Evolutionary conservation across 225 moss, liverwort and hornwort genomes (phyloP).

Genomic region (Rhytidiadelphus loreus): DNA sequence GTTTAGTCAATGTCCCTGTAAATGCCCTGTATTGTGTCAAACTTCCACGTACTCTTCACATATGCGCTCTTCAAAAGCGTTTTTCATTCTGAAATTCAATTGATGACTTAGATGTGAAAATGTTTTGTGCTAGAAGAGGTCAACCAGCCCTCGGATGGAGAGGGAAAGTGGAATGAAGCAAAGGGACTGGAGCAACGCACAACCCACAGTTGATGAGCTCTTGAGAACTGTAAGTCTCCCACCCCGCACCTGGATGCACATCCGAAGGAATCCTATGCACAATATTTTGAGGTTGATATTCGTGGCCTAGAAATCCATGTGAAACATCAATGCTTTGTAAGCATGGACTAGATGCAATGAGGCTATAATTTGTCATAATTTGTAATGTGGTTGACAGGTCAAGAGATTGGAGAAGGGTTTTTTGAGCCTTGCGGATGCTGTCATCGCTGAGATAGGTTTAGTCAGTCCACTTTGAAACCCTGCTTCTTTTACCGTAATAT

Average conservation of each 20-base stretch:
- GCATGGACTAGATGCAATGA: not conserved
- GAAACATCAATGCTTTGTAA: not conserved
- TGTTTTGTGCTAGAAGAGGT: conserved; percentile 17
- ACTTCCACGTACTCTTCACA: not conserved
- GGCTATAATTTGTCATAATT: not conserved
- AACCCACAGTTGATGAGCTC: conserved; percentile 33
- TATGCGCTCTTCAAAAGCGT: not conserved
- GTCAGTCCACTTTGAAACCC: conserved; percentile 3
- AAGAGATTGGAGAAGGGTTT: conserved; percentile 55
- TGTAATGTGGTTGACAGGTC: conserved; percentile 16
- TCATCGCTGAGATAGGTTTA: conserved; percentile 49
- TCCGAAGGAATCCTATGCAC: not conserved
- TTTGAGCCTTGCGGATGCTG: conserved; percentile 48
- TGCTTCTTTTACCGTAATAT: not conserved
- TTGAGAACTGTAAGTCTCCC: conserved; percentile 26
- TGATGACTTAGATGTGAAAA: not conserved
- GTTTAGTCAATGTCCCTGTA: not conserved
- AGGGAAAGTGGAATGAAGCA: conserved; percentile 1
- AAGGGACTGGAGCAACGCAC: not conserved
- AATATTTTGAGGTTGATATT: not conserved
- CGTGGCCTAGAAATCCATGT: not conserved
- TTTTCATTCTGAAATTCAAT: not conserved
- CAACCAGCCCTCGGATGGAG: conserved; percentile 24
- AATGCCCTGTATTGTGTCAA: not conserved
- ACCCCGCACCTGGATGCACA: not conserved